A percentile compares a stretch with the other conserved stretches of the same genome.
phyloP scores from a whole-genome alignment of 1,139 yeast genomes.

The Protomyces pachydermus region DNA sequence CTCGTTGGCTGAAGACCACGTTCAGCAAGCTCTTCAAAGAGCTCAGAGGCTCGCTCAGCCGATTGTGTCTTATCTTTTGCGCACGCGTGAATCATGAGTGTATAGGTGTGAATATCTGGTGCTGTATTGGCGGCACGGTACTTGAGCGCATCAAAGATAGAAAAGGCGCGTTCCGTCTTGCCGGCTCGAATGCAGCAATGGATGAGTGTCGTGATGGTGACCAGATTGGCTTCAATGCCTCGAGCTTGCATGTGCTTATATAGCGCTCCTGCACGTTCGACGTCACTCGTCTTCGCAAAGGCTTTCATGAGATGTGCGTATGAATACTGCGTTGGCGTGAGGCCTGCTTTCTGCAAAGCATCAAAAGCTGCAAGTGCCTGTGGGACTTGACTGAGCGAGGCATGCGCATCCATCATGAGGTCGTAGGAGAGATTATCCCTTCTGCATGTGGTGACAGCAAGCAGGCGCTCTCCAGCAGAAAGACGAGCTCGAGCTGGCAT shows the following conservation, averaged over 20 bases:
- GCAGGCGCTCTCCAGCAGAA: not conserved
- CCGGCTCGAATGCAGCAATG: constrained; percentile 21
- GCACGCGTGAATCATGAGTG: constrained; percentile 28
- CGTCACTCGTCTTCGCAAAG: constrained; percentile 7
- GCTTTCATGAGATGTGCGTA: constrained; percentile 29
- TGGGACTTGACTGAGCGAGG: constrained; percentile 8
- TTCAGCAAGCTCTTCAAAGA: constrained; percentile 24
- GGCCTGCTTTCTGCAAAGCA: constrained; percentile 2
- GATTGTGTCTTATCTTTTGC: constrained; percentile 8
- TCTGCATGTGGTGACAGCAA: not conserved
- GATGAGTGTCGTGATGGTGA: constrained; percentile 26
- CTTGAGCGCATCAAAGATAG: constrained; percentile 25
- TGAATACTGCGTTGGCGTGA: constrained; percentile 24
- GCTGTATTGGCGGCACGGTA: constrained; percentile 12
- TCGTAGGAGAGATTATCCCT: constrained; percentile 27
- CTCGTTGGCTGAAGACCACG: constrained; percentile 24
- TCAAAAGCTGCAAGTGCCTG: constrained; percentile 21
- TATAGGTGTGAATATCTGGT: constrained; percentile 29
- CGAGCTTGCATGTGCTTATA: constrained; percentile 27
- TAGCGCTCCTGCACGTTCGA: constrained; percentile 11
- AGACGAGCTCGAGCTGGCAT: constrained; percentile 19
- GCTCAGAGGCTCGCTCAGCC: constrained; percentile 28
- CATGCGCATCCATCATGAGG: constrained; percentile 28
- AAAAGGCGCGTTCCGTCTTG: constrained; percentile 16
- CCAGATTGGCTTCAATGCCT: constrained; percentile 27